These are phyloP conservation scores for Alternaria triticimaculans DNA, from an alignment of 2,329 filamentous ascomycete genomes.

Conservation along the genomic window DNA sequence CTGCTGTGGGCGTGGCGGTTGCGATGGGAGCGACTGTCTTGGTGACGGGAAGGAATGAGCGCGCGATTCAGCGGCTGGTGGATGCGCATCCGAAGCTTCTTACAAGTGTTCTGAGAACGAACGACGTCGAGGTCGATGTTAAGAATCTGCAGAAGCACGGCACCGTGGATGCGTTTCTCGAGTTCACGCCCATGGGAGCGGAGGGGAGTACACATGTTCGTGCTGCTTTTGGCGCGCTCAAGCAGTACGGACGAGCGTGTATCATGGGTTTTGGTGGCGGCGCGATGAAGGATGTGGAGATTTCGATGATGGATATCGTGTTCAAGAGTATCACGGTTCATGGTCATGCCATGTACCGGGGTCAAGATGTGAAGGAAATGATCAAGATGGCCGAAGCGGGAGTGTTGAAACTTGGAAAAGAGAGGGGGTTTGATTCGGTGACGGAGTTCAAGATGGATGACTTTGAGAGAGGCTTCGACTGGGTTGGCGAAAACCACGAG, in stretches of 20 bases:
- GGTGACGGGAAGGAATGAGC: background rate
- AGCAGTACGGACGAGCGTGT: slow-evolving; percentile 5
- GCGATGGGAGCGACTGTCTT: background rate
- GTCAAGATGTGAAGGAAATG: slow-evolving; percentile 47
- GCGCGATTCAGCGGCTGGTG: background rate
- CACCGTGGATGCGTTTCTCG: background rate
- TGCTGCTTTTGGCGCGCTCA: slow-evolving; percentile 36
- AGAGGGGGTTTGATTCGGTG: slow-evolving; percentile 1
- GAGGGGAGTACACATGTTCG: slow-evolving; percentile 51
- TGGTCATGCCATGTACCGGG: slow-evolving; percentile 53
- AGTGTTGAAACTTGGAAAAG: slow-evolving; percentile 43
- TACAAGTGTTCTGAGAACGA: background rate
- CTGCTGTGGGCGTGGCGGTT: background rate
- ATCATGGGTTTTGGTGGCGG: slow-evolving; percentile 15
- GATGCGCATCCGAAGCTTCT: background rate
- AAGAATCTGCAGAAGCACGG: background rate
- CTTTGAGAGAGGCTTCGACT: background rate
- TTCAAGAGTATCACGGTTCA: slow-evolving; percentile 28
- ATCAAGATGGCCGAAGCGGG: slow-evolving; percentile 54
- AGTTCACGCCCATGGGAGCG: slow-evolving; percentile 36
- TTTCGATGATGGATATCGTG: slow-evolving; percentile 31
- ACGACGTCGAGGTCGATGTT: background rate
- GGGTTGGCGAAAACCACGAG: slow-evolving; percentile 3
- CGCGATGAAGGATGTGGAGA: background rate
- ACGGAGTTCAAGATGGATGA: background rate